Conservation (phyloP, 331 rosid species). For the Phaseolus coccineus region DNA sequence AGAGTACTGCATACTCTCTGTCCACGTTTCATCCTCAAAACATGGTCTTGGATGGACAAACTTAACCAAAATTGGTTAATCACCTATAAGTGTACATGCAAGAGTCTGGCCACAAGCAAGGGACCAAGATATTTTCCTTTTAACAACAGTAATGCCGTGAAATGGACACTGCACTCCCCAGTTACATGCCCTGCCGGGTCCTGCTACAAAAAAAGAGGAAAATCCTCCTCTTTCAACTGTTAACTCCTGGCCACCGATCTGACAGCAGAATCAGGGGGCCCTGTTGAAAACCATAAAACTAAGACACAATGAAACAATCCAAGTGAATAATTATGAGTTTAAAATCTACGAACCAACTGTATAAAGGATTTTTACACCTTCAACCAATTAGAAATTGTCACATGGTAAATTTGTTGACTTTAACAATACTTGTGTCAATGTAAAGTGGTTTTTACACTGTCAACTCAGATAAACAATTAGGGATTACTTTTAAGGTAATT, state of each 20-base stretch:
- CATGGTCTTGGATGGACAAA: slow-evolving; percentile 24
- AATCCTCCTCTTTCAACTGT: slow-evolving; percentile 52
- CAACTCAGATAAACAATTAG: background rate
- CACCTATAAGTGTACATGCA: slow-evolving; percentile 46
- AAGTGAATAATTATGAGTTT: background rate
- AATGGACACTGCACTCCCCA: slow-evolving; percentile 45
- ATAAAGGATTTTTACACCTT: background rate
- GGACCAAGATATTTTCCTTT: slow-evolving; percentile 34
- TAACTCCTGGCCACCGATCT: slow-evolving; percentile 53
- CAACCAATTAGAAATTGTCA: background rate
- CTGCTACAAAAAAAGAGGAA: slow-evolving; percentile 40
- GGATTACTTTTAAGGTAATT: background rate
- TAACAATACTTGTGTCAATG: background rate
- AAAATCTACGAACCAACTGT: background rate
- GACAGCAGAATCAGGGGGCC: slow-evolving; percentile 57
- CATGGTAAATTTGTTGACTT: background rate
- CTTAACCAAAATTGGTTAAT: slow-evolving; percentile 39
- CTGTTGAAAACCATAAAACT: slow-evolving; percentile 52
- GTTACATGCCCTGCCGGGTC: slow-evolving; percentile 47
- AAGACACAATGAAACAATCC: slow-evolving; percentile 48
- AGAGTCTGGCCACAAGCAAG: slow-evolving; percentile 31
- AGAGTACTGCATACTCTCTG: slow-evolving; percentile 25
- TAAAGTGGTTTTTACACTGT: background rate
- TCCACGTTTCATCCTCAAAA: slow-evolving; percentile 36
- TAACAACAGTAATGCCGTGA: slow-evolving; percentile 24